These are phyloP conservation scores for Fusarium heterosporum DNA, from an alignment of 2,329 filamentous ascomycete genomes.

Conservation along the genomic window DNA sequence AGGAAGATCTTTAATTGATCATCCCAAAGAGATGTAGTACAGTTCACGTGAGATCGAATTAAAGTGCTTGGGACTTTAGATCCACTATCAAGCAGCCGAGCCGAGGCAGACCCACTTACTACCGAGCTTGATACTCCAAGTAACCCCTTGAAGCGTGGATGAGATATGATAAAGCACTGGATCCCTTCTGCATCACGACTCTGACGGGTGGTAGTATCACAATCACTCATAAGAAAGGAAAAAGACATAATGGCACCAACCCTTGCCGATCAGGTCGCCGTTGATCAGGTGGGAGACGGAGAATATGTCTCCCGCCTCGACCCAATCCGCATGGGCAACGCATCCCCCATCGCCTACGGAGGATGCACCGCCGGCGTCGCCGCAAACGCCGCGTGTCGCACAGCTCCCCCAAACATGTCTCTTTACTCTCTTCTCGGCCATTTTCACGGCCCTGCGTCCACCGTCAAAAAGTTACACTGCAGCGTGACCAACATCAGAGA, in stretches of 20 bases:
- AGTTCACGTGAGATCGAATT: too few species aligned
- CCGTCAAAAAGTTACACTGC: slow-evolving; percentile 53
- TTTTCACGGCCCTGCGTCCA: slow-evolving; percentile 60
- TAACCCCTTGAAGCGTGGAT: neutral
- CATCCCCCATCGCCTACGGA: slow-evolving; percentile 56
- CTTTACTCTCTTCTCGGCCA: slow-evolving; percentile 61
- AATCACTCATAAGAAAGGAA: neutral
- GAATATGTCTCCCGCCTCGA: slow-evolving; percentile 45
- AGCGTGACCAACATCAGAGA: slow-evolving; percentile 54
- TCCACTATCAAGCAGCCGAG: slow-evolving; percentile 8
- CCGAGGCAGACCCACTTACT: slow-evolving; percentile 17
- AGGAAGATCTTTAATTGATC: too few species aligned
- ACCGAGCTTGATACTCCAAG: slow-evolving; percentile 5
- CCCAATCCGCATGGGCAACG: slow-evolving; percentile 50
- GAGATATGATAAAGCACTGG: neutral
- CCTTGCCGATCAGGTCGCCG: slow-evolving; percentile 38
- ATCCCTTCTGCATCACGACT: too few species aligned
- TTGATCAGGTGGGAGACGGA: slow-evolving; percentile 37
- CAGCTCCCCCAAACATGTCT: slow-evolving; percentile 52
- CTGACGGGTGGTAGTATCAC: neutral
- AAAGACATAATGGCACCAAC: slow-evolving; percentile 16
- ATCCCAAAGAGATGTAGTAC: too few species aligned
- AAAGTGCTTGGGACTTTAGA: neutral
- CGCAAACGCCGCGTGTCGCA: slow-evolving; percentile 55
- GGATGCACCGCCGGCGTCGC: slow-evolving; percentile 58